Base-by-base conservation (phyloP, 1,284 basidiomycete genomes). In the Cystobasidiaceae sp. region DNA sequence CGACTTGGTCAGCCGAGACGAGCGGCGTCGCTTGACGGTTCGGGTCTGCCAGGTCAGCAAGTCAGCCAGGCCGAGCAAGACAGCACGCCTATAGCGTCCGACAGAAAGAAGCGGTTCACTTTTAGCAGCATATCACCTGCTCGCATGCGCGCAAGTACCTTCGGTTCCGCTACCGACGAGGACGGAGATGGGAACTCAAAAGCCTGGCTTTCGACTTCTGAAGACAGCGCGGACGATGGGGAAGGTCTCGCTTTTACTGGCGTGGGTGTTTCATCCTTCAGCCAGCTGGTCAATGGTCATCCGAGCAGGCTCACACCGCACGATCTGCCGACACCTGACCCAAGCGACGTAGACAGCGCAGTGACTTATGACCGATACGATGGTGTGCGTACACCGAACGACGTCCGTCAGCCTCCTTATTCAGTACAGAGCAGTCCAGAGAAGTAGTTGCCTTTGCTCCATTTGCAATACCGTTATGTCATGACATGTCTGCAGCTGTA, bases 181-280 rank as follows among this genome's bases (percentile, higher is more conserved):
- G 60, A 41, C 46, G 50, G 32, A 6, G n/a, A 39, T 9, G 54
- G 25, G 4, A 57, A 32, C 15, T 59, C 56, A 25, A 55, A 54
- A 39, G 61, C 61, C 21, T 64, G 61, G 61, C 44, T 55, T 4
- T 64, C 61, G n/a, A 64, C 52, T 9, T 64, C 61, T 13, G 61
- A 64, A 33, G 61, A 43, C 15, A 64, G 61, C 28, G 61, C 32
- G 8, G 61, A 56, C 32, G 61, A 64, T 9, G 28, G 43, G 17
- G 39, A n/a, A 11, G 37, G 37, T n/a, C 11, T 11, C 11, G 37
- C 37, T 11, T 39, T 11, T n/a, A 39, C 37, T 11, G 37, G 37
- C 11, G 37, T 39, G 37, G 37, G 37, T 11, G 37, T 39, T 39
- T n/a, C 37, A 37, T 25, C 27, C 44, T 56, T 21, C 19, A 30